Evolutionary conservation across 108 stramenopile species (phyloP), one percentile per base, ranked within the genome.

Genomic region (Cyclotella cryptica): DNA sequence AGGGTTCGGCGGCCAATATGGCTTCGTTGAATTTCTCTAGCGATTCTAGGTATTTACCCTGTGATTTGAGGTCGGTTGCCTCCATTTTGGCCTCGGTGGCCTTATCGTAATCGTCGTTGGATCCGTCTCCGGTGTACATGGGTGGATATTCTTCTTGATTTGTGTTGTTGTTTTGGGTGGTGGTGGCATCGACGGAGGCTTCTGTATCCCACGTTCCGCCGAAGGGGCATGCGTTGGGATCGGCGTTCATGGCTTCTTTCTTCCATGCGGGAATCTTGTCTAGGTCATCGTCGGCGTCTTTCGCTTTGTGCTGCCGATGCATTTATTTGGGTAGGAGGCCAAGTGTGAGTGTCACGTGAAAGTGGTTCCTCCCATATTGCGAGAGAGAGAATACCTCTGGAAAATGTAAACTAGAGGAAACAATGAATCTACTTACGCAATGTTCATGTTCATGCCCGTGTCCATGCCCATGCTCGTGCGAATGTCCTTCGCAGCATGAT

Each of bases 211-310:
- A 93, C 19, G 54, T 75, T 43, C 90, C 92, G 43, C 90, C 92
- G 71, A 93, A 91, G 21, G 92, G 90, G 35, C 86, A 87, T 0
- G 86, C 87, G 55, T 66, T 81, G 11, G 89, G 86, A 66, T 90
- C 89, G 14, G 69, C 72, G 55, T 67, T 78, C 84, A 88, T 67
- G 27, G 88, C 88, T 35, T 67, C 65, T 79, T 87, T 89, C 77
- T 93, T 93, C 92, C 92, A 93, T 0, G 84, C 89, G 10, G 92
- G 92, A 35, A 91, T 74, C n/a, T 85, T 83, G 1, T 90, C 80
- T 9, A 79, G 68, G 8, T 59, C 40, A 26, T 65, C 35, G 53
- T 64, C 63, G 14, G 54, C 40, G 44, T 44, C 5, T 13, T 63
- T 67, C 29, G 77, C 58, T 10, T 40, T 61, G 52, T 83, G 77